A percentile compares a stretch with the other conserved stretches of the same genome.
Evolutionary conservation across 2,329 filamentous ascomycete species (phyloP).

Genomic region (Aspergillus chevalieri): DNA sequence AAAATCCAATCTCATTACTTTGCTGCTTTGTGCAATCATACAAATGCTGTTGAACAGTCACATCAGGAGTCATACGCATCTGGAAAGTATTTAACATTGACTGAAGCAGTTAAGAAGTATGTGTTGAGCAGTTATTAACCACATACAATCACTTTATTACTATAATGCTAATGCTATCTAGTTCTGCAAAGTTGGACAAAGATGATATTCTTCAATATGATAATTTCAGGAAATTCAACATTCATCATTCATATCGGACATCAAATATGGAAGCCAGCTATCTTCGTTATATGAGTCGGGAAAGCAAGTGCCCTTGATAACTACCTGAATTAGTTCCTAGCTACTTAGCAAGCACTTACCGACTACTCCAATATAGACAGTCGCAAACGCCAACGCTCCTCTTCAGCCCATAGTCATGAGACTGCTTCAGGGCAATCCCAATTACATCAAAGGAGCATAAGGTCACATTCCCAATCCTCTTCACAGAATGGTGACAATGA

Average conservation of each 20-base stretch:
- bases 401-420: background rate
- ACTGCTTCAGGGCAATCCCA: background rate
- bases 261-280: background rate
- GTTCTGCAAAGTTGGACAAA: background rate
- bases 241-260: background rate
- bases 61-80: background rate
- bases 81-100: background rate
- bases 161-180: background rate
- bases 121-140: background rate
- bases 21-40: background rate
- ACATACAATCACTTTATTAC: too few relatives aligned
- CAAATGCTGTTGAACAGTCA: background rate
- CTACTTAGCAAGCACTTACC: background rate
- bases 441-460: background rate
- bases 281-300: background rate
- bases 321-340: background rate
- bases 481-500: background rate
- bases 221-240: background rate
- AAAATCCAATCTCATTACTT: background rate
- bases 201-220: background rate
- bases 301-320: background rate
- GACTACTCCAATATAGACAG: background rate
- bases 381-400: background rate
- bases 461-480: too few relatives aligned
- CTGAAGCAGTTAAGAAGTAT: background rate